Evolutionary conservation across 2,329 filamentous ascomycete genomes (phyloP).

Genomic region (Verticillium klebahnii): DNA sequence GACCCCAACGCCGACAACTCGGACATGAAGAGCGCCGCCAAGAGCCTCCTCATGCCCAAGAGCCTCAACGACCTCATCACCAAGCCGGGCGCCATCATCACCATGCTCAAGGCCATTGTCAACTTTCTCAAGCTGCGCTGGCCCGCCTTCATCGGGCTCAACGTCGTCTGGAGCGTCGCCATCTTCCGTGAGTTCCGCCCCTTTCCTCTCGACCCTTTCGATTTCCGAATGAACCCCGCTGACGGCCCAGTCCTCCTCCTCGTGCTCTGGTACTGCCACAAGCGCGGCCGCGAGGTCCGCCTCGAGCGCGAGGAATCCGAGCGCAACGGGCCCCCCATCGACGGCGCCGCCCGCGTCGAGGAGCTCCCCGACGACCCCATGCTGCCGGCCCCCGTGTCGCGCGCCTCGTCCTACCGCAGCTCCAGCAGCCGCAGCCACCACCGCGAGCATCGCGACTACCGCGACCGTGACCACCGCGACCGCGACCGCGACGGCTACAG

Average conservation of each 20-base stretch:
- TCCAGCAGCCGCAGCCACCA: constrained; percentile 11
- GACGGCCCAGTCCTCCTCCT: constrained; percentile 69
- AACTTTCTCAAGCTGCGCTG: constrained; percentile 82
- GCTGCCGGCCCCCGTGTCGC: constrained; percentile 27
- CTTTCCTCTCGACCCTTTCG: not conserved
- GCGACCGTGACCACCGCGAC: not conserved
- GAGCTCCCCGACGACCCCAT: constrained; percentile 45
- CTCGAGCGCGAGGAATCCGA: constrained; percentile 52
- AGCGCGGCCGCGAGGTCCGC: constrained; percentile 81
- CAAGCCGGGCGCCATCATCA: constrained; percentile 80
- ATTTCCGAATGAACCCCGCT: constrained; percentile 3
- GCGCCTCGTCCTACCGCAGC: constrained; percentile 12
- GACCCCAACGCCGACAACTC: constrained; percentile 42
- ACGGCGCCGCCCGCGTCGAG: constrained; percentile 38
- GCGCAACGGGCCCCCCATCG: constrained; percentile 19
- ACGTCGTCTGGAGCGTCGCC: constrained; percentile 84
- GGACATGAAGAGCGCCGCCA: constrained; percentile 50
- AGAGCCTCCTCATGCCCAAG: constrained; percentile 64
- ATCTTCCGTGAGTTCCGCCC: constrained; percentile 63
- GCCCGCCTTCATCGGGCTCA: constrained; percentile 87
- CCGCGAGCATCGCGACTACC: not conserved
- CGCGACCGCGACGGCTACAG: not conserved
- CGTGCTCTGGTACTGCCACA: constrained; percentile 97
- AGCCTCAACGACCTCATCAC: constrained; percentile 76
- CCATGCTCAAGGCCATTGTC: constrained; percentile 85